Conservation (phyloP, 768 basidiomycete genomes). For the Pilatotrama ljubarskyi region DNA sequence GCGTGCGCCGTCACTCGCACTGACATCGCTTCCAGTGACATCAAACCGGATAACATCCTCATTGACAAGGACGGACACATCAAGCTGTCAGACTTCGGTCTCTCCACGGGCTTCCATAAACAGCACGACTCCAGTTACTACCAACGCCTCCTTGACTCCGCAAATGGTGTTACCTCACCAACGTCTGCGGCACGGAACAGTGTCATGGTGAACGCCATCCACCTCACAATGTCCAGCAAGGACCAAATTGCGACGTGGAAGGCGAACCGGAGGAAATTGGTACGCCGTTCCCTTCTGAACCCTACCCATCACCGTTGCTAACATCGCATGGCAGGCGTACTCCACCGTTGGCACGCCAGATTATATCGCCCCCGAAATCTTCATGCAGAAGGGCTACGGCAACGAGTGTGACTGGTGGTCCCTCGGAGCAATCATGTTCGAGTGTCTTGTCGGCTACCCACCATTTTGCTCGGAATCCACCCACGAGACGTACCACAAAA, state of each 20-base stretch:
- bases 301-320: neutral
- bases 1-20: constrained; percentile 1
- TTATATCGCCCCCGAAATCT: constrained; percentile 96
- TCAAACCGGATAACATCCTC: constrained; percentile 98
- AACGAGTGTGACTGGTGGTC: constrained; percentile 99
- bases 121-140: constrained; percentile 97
- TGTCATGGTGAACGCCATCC: constrained; percentile 96
- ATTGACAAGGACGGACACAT: constrained; percentile 97
- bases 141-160: constrained; percentile 78
- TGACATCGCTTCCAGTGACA: constrained; percentile 62
- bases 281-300: constrained; percentile 35
- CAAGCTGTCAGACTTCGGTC: constrained; percentile 97
- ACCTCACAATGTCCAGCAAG: constrained; percentile 91
- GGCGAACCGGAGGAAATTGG: constrained; percentile 93
- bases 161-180: constrained; percentile 47
- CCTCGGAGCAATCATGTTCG: constrained; percentile 97
- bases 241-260: constrained; percentile 98
- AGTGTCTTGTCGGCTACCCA: constrained; percentile 95
- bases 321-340: constrained; percentile 64
- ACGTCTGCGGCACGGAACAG: constrained; percentile 72
- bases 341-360: constrained; percentile 98
- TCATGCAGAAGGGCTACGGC: constrained; percentile 94
- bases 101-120: constrained; percentile 99
- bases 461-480: constrained; percentile 97
- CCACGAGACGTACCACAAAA: constrained; percentile 97